Conservation (phyloP, 2,329 filamentous ascomycete genomes). For the Alternaria brassicicola region DNA sequence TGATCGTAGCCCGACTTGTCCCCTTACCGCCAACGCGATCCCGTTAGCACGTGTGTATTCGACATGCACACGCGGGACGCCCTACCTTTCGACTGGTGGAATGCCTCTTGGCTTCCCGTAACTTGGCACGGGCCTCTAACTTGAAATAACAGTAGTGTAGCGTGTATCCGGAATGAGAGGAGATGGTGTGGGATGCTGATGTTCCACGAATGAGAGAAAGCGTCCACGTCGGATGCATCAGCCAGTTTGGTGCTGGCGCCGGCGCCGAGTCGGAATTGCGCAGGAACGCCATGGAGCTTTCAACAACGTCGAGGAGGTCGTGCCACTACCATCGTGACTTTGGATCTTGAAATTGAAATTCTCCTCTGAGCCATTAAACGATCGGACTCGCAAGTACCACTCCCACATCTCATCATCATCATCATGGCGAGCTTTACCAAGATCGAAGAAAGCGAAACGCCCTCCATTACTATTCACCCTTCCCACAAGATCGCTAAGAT, state of each 20-base stretch:
- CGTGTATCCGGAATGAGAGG: neutral
- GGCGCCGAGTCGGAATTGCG: slow-evolving; percentile 7
- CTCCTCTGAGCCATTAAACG: neutral
- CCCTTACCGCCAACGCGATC: neutral
- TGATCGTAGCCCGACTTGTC: slow-evolving; percentile 16
- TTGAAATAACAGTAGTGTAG: slow-evolving; percentile 1
- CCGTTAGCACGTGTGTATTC: slow-evolving; percentile 4
- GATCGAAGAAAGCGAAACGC: slow-evolving; percentile 64
- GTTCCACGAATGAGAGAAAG: slow-evolving; percentile 11
- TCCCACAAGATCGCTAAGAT: slow-evolving; percentile 72
- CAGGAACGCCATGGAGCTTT: slow-evolving; percentile 17
- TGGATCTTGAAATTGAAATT: neutral
- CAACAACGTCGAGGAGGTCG: slow-evolving; percentile 12
- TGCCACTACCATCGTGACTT: slow-evolving; percentile 9
- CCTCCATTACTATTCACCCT: slow-evolving; percentile 70
- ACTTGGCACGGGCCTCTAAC: slow-evolving; percentile 5
- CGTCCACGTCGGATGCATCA: slow-evolving; percentile 1
- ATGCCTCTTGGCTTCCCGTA: slow-evolving; percentile 1
- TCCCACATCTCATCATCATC: too few species aligned
- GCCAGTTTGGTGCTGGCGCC: slow-evolving; percentile 10
- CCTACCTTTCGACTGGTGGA: slow-evolving; percentile 13
- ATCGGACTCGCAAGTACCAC: neutral
- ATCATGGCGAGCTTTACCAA: slow-evolving; percentile 76
- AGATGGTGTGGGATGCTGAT: neutral
- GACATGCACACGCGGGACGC: neutral